Base-by-base conservation (phyloP, 2,329 filamentous ascomycete genomes). In the Monilinia fructigena region DNA sequence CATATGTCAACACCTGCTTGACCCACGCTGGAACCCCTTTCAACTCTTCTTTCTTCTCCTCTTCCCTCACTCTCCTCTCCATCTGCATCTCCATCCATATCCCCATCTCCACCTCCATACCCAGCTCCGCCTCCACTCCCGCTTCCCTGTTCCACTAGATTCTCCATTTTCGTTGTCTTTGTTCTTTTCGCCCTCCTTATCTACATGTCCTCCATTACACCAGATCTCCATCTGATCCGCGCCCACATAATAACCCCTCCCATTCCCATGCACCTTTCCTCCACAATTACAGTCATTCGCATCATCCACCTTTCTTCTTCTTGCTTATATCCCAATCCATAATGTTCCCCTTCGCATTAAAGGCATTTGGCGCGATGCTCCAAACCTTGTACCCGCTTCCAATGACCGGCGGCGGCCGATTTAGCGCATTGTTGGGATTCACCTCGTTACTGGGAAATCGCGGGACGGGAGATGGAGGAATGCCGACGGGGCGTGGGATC, bases 1-100 rank as follows among this genome's bases (percentile, higher is more conserved):
- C 63, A 8, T 40, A 12, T 2, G 31, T 60, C 38, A 65, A 50
- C 8, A 28, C 63, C 31, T 65, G 63, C 38, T 42, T 59, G n/a
- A 60, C 63, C 63, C 63, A 65, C 14, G 4, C 16, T 1, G 55
- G 63, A 0, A 48, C 42, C 16, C 56, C 42, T 50, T 4, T 18
- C 2, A 60, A 50, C 1, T 28, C 16, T 38, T 60, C 45, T 1
- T 1, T 52, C 45, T 53, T 65, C 63, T 58, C 11, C 2, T 23
- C 11, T 16, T 42, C 31, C 31, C n/a, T 52, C 63, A 38, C 2
- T 18, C 31, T 28, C 45, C 3, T 59, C 54, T 2, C 2, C 5
- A 7, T 58, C 11, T 4, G 23, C 11, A n/a, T 42, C 31, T 1
- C 7, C 52, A 54, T 16, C 35, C 2, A n/a, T 23, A 8, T 7